Conservation (phyloP, 1,284 basidiomycete species). For the Ustilago loliicola region DNA sequence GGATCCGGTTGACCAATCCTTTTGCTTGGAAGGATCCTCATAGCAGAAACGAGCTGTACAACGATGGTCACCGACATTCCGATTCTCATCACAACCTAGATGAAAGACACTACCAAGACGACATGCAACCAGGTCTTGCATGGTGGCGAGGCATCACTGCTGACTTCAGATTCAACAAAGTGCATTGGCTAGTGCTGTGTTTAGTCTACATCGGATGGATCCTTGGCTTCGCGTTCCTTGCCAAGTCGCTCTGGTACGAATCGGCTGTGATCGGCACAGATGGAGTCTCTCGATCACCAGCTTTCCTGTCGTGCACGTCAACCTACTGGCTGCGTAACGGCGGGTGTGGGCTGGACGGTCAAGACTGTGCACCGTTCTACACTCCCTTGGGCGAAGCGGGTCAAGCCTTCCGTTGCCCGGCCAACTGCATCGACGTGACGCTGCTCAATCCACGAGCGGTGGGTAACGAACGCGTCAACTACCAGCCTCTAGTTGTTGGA, state of each 20-base stretch:
- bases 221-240: slow-evolving; percentile 57
- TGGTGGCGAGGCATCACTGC: slow-evolving; percentile 39
- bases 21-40: slow-evolving; percentile 57
- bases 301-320: slow-evolving; percentile 56
- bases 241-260: slow-evolving; percentile 59
- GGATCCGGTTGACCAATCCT: slow-evolving; percentile 41
- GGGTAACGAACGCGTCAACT: slow-evolving; percentile 78
- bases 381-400: slow-evolving; percentile 75
- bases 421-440: slow-evolving; percentile 78
- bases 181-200: slow-evolving; percentile 60
- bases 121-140: slow-evolving; percentile 13
- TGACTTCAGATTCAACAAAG: slow-evolving; percentile 46
- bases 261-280: slow-evolving; percentile 29
- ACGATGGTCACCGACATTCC: neutral
- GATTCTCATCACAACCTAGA: slow-evolving; percentile 8
- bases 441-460: slow-evolving; percentile 82
- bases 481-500: slow-evolving; percentile 83
- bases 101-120: slow-evolving; percentile 8
- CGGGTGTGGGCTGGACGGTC: slow-evolving; percentile 81
- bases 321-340: slow-evolving; percentile 69
- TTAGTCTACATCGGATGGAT: slow-evolving; percentile 60
- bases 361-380: slow-evolving; percentile 77
- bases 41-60: neutral
- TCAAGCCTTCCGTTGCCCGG: slow-evolving; percentile 80
- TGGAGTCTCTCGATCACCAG: slow-evolving; percentile 29